A percentile compares a stretch with the other conserved stretches of the same genome.
These are phyloP conservation scores for Sphaerostilbella broomeana DNA, from an alignment of 2,329 filamentous ascomycete species.

Conservation along the genomic window DNA sequence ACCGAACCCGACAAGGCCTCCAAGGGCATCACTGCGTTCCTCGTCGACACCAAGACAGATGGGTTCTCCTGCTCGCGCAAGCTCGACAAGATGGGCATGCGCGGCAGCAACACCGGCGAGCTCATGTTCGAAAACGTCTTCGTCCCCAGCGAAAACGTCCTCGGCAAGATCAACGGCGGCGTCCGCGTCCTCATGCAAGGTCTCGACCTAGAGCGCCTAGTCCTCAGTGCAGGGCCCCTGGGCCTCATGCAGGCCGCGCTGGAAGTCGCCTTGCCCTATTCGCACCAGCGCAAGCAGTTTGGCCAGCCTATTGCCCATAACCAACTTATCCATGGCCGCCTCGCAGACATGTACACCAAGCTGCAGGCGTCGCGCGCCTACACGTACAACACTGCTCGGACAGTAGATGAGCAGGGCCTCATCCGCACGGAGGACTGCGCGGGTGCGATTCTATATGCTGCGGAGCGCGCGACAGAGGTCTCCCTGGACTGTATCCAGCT, in stretches of 20 bases:
- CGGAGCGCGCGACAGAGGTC: slow-evolving; percentile 82
- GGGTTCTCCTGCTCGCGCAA: slow-evolving; percentile 87
- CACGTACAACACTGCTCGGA: slow-evolving; percentile 74
- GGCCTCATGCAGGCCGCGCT: slow-evolving; percentile 92
- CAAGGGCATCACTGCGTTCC: slow-evolving; percentile 92
- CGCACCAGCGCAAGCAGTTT: slow-evolving; percentile 86
- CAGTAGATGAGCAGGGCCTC: slow-evolving; percentile 66
- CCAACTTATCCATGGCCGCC: slow-evolving; percentile 85
- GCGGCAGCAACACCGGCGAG: slow-evolving; percentile 93
- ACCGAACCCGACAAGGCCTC: slow-evolving; percentile 72
- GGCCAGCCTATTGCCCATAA: slow-evolving; percentile 80
- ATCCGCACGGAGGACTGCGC: slow-evolving; percentile 90
- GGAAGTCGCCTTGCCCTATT: slow-evolving; percentile 81
- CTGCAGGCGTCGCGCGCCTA: slow-evolving; percentile 77
- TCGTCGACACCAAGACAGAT: slow-evolving; percentile 63
- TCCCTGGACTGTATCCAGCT: slow-evolving; percentile 85
- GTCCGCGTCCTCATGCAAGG: slow-evolving; percentile 94
- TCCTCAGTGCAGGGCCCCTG: slow-evolving; percentile 82
- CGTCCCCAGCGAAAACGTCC: slow-evolving; percentile 72
- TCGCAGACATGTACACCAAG: slow-evolving; percentile 97
- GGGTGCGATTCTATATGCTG: slow-evolving; percentile 86
- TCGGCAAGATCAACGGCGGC: slow-evolving; percentile 74
- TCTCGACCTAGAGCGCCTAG: slow-evolving; percentile 85
- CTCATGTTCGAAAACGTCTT: slow-evolving; percentile 87
- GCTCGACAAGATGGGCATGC: slow-evolving; percentile 97